Evolutionary conservation across 768 basidiomycete species (phyloP).

Genomic region (Boletus reticuloceps): DNA sequence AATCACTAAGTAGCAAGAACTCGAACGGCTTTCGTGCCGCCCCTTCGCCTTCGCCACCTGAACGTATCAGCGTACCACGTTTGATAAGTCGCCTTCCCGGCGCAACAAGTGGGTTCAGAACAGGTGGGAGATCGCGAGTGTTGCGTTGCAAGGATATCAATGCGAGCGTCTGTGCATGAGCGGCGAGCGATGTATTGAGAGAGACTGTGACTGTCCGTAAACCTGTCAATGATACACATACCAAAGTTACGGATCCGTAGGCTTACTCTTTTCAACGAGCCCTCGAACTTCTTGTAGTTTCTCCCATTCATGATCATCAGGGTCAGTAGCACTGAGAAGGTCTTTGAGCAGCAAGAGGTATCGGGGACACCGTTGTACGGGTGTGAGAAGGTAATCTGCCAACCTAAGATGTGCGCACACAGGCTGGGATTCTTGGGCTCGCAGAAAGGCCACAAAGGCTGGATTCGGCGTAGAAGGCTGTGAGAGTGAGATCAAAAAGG

Average conservation of each 20-base stretch:
- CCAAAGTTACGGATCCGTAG: not conserved
- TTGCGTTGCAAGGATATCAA: constrained; percentile 78
- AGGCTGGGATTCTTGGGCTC: constrained; percentile 63
- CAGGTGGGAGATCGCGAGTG: constrained; percentile 73
- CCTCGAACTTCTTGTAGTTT: constrained; percentile 58
- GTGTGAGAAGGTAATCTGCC: constrained; percentile 81
- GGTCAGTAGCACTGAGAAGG: constrained; percentile 63
- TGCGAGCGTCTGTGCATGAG: constrained; percentile 71
- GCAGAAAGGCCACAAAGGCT: constrained; percentile 62
- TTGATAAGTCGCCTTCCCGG: constrained; percentile 82
- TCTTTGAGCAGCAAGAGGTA: constrained; percentile 85
- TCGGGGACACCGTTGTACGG: constrained; percentile 85
- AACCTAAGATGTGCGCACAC: constrained; percentile 73
- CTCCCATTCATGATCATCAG: constrained; percentile 64
- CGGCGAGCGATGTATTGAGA: constrained; percentile 75
- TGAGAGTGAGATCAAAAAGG: constrained; percentile 54
- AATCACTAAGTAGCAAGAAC: constrained; percentile 82
- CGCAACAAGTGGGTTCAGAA: constrained; percentile 70
- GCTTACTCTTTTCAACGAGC: constrained; percentile 73
- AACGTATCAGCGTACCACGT: constrained; percentile 58
- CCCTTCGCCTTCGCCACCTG: constrained; percentile 42
- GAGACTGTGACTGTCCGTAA: constrained; percentile 61
- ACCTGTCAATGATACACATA: constrained; percentile 5
- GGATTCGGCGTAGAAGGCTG: constrained; percentile 39
- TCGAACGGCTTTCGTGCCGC: constrained; percentile 44